Base-by-base conservation (phyloP, 2,329 filamentous ascomycete species). In the Leptodontidium sp. region DNA sequence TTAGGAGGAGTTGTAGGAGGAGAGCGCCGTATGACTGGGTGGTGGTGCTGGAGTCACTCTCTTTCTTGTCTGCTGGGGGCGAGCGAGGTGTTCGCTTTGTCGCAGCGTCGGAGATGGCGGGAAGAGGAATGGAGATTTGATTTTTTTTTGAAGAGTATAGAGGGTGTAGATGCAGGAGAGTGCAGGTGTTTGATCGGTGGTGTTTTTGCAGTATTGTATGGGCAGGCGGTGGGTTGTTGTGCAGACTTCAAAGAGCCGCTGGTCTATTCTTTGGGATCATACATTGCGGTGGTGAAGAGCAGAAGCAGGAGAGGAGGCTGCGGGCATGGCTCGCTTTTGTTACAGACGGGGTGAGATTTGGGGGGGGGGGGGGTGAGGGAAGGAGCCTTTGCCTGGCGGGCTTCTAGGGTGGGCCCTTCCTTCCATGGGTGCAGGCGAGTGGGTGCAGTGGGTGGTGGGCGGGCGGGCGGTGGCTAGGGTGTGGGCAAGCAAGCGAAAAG, bases 161-260 rank as follows among this genome's bases (percentile, higher is more conserved):
- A 49, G 32, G 64, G 3, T 55, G 65, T 7, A 67, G 45, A 52
- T 38, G 45, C 26, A 55, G 45, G 35, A 49, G 61, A 26, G 45
- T 43, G 64, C 17, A 64, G 64, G 47, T 32, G 59, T 66, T 66
- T 64, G 63, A 66, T 64, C 32, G 55, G 29, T 64, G n/a, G 17
- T 58, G 38, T 4, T 45, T 53, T 64, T 49, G 12, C 40, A 64
- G 45, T 53, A 52, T 53, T 43, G 55, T 61, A 61, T 47, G 50
- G 47, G 8, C 26, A 4, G 53, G 52, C 61, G 65, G 55, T 45
- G 61, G 57, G 66, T 38, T 50, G 65, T 53, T 64, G 59, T 70
- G 75, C 76, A 78, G 75, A 77, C 76, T 76, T 75, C 76, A 72
- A 71, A 72, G 74, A 77, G 76, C 76, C 76, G 75, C 75, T 71